phyloP scores from a whole-genome alignment of 306 rosid genomes.

The Boehmeria nivea region DNA sequence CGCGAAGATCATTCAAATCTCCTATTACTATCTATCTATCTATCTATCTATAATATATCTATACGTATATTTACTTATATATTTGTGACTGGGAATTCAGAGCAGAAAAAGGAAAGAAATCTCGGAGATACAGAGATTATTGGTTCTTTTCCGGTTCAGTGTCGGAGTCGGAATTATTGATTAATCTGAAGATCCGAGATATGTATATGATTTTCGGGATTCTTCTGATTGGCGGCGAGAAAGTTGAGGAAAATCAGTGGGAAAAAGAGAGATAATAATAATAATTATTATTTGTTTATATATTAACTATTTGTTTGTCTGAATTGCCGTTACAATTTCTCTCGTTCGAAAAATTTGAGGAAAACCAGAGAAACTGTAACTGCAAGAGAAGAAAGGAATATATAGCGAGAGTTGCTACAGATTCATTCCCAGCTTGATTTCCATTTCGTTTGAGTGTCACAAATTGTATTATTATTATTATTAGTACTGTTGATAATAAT shows the following conservation, averaged over 20 bases:
- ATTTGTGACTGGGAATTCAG: background rate
- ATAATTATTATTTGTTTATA: background rate
- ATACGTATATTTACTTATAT: background rate
- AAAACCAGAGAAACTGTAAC: background rate
- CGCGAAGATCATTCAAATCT: too few relatives aligned
- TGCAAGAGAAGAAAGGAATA: too few relatives aligned
- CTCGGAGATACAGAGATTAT: too few relatives aligned
- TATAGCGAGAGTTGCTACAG: background rate
- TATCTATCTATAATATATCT: background rate
- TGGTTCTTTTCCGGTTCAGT: background rate
- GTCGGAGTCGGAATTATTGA: too few relatives aligned
- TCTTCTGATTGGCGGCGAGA: conserved; percentile 31
- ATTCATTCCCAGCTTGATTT: background rate
- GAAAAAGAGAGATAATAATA: conserved; percentile 48
- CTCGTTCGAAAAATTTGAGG: background rate
- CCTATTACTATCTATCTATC: background rate
- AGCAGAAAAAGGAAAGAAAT: background rate
- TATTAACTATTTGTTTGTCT: background rate
- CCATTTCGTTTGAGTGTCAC: too few relatives aligned
- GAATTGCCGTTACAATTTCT: background rate
- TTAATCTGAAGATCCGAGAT: conserved; percentile 47
- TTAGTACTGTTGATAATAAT: too few relatives aligned
- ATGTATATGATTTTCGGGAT: conserved; percentile 26
- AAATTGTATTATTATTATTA: too few relatives aligned
- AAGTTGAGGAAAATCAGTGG: conserved; percentile 48